These are phyloP conservation scores for Candida tammaniensis DNA, from an alignment of 805 yeast genomes.

Conservation along the genomic window DNA sequence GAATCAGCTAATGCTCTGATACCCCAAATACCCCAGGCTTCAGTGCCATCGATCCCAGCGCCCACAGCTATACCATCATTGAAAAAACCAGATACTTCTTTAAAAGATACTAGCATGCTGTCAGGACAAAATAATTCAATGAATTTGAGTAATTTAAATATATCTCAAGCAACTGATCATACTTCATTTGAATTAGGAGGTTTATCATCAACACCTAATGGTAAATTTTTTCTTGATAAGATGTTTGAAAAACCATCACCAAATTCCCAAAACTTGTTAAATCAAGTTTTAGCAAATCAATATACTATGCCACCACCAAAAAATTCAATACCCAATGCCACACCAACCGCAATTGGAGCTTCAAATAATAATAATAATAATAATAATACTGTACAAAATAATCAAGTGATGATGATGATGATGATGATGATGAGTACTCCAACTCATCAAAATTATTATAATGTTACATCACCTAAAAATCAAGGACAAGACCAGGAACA, in stretches of 20 bases:
- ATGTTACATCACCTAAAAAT: constrained; percentile 10
- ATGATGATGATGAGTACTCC: constrained; percentile 46
- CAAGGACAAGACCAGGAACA: constrained; percentile 11
- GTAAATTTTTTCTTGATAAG: constrained; percentile 37
- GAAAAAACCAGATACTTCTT: constrained; percentile 1
- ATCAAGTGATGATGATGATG: constrained; percentile 24
- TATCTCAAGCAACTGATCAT: constrained; percentile 34
- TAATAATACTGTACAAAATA: constrained; percentile 1
- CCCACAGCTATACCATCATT: too few species aligned
- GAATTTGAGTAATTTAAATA: constrained; percentile 33
- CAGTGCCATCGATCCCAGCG: too few species aligned
- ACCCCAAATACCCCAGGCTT: constrained; percentile 1
- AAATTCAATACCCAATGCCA: constrained; percentile 24
- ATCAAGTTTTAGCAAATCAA: constrained; percentile 14
- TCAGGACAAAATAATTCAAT: constrained; percentile 20
- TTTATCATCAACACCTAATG: constrained; percentile 38
- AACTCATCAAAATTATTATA: constrained; percentile 32
- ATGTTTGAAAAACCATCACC: constrained; percentile 42
- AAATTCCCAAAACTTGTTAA: constrained; percentile 18
- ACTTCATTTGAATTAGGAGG: constrained; percentile 38
- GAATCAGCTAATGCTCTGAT: neutral
- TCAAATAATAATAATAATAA: constrained; percentile 3
- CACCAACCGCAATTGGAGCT: constrained; percentile 23
- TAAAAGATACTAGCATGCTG: constrained; percentile 27
- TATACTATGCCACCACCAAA: constrained; percentile 34